Evolutionary conservation across 1,139 yeast genomes (phyloP).

Genomic region (Geotrichum citri-aurantii): DNA sequence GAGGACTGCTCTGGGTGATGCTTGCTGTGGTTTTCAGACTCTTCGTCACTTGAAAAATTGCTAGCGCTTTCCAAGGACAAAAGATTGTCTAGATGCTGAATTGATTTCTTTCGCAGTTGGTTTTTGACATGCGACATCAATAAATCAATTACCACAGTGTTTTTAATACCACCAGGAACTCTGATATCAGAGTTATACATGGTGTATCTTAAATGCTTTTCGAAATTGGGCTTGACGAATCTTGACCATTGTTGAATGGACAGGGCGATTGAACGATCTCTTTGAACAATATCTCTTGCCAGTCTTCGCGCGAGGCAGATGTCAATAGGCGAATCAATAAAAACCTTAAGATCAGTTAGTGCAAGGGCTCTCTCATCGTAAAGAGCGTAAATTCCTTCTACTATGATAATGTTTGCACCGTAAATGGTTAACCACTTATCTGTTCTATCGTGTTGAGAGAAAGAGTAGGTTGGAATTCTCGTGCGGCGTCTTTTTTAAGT

Average conservation of each 20-base stretch:
- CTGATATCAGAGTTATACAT: constrained; percentile 77
- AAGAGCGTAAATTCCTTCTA: constrained; percentile 87
- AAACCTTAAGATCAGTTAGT: constrained; percentile 79
- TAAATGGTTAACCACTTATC: constrained; percentile 67
- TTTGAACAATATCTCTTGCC: constrained; percentile 73
- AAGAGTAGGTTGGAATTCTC: constrained; percentile 82
- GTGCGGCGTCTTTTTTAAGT: constrained; percentile 42
- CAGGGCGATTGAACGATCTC: constrained; percentile 81
- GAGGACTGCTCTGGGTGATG: not conserved
- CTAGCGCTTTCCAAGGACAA: constrained; percentile 46
- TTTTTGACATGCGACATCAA: constrained; percentile 74
- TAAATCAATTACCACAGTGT: constrained; percentile 69
- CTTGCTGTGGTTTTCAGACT: not conserved
- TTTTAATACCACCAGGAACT: constrained; percentile 85
- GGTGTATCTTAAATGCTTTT: constrained; percentile 67
- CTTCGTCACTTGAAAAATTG: not conserved
- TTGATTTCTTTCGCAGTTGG: constrained; percentile 61
- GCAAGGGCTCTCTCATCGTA: constrained; percentile 63
- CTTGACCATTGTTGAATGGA: constrained; percentile 83
- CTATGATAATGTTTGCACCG: constrained; percentile 88
- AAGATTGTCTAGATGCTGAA: constrained; percentile 57
- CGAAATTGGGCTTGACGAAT: constrained; percentile 91
- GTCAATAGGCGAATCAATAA: constrained; percentile 91
- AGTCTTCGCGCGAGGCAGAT: constrained; percentile 84
- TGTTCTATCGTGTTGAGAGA: constrained; percentile 66